phyloP scores from a whole-genome alignment of 1,284 basidiomycete genomes.

The Peniophora sp. region DNA sequence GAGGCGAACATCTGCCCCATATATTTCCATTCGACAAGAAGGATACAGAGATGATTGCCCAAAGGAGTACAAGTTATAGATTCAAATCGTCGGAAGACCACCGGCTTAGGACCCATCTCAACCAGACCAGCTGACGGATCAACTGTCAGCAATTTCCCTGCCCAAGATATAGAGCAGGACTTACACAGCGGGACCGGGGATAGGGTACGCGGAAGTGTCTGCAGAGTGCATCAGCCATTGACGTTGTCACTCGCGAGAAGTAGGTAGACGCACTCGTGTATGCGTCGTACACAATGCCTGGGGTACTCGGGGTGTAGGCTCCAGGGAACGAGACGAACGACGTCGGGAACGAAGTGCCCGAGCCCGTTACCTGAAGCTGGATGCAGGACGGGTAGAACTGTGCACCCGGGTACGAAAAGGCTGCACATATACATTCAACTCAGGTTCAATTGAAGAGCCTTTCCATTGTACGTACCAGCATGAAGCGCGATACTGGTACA shows the following conservation, averaged over 20 bases:
- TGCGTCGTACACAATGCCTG: conserved; percentile 31
- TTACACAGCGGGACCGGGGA: conserved; percentile 34
- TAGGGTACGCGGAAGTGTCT: conserved; percentile 25
- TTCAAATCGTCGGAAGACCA: no score
- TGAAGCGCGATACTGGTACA: conserved; percentile 1
- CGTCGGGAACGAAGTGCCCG: conserved; percentile 36
- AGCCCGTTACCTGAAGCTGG: conserved; percentile 42
- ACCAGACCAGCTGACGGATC: conserved; percentile 4
- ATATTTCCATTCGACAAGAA: no score
- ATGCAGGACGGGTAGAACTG: conserved; percentile 41
- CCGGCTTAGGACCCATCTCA: no score
- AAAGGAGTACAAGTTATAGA: no score
- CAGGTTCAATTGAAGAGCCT: no score
- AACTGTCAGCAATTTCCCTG: no score
- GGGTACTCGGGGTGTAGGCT: conserved; percentile 38
- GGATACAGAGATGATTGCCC: no score
- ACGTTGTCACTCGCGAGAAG: conserved; percentile 12
- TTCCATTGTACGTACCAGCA: conserved; percentile 18
- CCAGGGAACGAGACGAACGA: conserved; percentile 46
- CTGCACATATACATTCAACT: no score
- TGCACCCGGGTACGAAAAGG: conserved; percentile 27
- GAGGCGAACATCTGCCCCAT: no score
- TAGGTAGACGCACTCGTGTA: conserved; percentile 25
- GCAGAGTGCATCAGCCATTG: conserved; percentile 9
- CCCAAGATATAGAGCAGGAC: conserved; percentile 6